These are phyloP conservation scores for Forsythia suspensa DNA, from an alignment of 257 asterid genomes.

Conservation along the genomic window DNA sequence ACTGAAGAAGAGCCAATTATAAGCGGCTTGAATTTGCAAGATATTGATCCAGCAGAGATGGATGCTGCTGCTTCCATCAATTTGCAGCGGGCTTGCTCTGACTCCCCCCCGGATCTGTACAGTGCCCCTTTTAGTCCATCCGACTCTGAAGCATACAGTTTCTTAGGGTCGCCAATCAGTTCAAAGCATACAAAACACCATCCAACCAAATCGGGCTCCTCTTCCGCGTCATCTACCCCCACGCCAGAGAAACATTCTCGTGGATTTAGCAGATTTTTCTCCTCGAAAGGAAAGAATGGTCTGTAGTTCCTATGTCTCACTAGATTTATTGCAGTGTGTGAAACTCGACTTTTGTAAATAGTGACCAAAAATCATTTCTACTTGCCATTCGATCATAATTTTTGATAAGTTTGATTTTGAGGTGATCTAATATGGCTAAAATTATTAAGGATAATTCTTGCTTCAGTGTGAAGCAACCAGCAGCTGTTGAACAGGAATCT, in stretches of 20 bases:
- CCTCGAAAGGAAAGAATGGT: conserved; percentile 58
- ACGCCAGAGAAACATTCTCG: conserved; percentile 82
- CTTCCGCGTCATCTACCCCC: conserved; percentile 55
- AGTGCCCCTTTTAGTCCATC: conserved; percentile 51
- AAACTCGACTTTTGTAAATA: conserved; percentile 41
- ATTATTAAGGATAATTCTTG: conserved; percentile 9
- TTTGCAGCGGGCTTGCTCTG: conserved; percentile 45
- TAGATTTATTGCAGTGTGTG: conserved; percentile 19
- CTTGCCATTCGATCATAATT: conserved; percentile 17
- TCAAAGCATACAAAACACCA: conserved; percentile 50
- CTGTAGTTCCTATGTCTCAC: conserved; percentile 32
- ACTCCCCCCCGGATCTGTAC: conserved; percentile 51
- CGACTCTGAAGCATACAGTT: conserved; percentile 53
- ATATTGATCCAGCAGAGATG: conserved; percentile 45
- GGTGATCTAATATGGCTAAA: neutral
- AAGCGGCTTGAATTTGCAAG: conserved; percentile 54
- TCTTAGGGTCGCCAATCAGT: conserved; percentile 52
- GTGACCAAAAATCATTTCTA: conserved; percentile 8
- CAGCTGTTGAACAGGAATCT: neutral
- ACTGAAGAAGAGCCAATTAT: conserved; percentile 52
- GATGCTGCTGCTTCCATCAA: conserved; percentile 40
- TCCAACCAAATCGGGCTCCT: conserved; percentile 63
- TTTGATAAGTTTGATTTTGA: conserved; percentile 10
- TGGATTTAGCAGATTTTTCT: conserved; percentile 82
- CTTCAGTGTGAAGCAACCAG: conserved; percentile 14